Evolutionary conservation across 1,284 basidiomycete species (phyloP), one percentile per base, ranked within the genome.

Genomic region (Pisolithus thermaeus): DNA sequence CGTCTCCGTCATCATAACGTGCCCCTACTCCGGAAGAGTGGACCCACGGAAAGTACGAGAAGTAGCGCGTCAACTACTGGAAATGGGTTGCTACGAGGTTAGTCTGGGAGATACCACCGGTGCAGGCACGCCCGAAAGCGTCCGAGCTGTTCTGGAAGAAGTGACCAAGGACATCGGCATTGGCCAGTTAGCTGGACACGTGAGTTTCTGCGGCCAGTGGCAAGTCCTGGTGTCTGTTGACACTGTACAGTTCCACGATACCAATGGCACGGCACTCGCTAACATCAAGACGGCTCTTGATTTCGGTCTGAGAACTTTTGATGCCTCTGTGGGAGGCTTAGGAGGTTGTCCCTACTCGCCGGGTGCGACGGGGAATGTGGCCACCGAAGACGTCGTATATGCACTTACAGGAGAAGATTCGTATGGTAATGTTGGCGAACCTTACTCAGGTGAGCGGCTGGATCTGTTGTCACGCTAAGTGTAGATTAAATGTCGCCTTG

Each of bases 331-430:
- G 5, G 91, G 85, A 4, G 93, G 94, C 0, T 79, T 97, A 0
- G 95, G 95, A 2, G 93, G 94, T 12, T 97, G 95, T 62, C 94
- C 95, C 1, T 98, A 94, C 70, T 93, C 92, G 0, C 95, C 95
- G 0, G 94, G 94, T 1, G 92, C 93, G 4, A 94, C 90, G 0
- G 92, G 92, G n/a, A 95, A 95, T 60, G 89, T 94, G 25, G 86
- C 90, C 0, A 95, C 92, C 0, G 93, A 96, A 63, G 92, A 94
- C 59, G 83, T 96, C 0, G 75, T 97, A 3, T 93, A 96, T 59
- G 88, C 90, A 0, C 76, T 97, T 5, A 80, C 84, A 46, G 81
- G 76, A 23, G 63, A 67, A 40, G 54, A 51, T 20, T 28, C 57
- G 27, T 61, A 57, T 9, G 56, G 56, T 12, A 47, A 57, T 5